Evolutionary conservation across 495 filamentous ascomycete genomes (phyloP).

Genomic region (Acidiella bohemica): DNA sequence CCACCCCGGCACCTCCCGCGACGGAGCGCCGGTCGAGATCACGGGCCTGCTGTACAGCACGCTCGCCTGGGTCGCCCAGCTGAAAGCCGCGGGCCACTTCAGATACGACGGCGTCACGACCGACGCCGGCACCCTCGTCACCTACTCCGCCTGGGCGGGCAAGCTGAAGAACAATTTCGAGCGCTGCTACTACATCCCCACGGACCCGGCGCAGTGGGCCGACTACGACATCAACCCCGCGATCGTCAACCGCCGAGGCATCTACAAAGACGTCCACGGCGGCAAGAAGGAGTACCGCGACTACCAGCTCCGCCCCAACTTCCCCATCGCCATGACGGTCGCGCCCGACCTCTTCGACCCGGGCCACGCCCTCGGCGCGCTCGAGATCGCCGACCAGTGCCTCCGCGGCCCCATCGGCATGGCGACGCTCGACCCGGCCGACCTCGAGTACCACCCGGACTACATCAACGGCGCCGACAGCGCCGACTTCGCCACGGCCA

Average conservation of each 20-base stretch:
- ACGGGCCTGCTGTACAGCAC: conserved; percentile 84
- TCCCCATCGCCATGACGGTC: conserved; percentile 89
- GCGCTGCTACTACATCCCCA: conserved; percentile 73
- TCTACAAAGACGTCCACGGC: conserved; percentile 93
- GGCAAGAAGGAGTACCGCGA: conserved; percentile 93
- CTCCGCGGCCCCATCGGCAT: conserved; percentile 84
- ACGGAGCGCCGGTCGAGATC: conserved; percentile 92
- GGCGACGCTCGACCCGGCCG: conserved; percentile 84
- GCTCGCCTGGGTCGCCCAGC: conserved; percentile 58
- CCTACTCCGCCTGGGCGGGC: conserved; percentile 66
- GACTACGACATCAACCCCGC: conserved; percentile 67
- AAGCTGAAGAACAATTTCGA: conserved; percentile 81
- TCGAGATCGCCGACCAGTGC: conserved; percentile 62
- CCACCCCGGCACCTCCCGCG: conserved; percentile 86
- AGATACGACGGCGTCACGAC: conserved; percentile 55
- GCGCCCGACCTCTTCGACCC: conserved; percentile 77
- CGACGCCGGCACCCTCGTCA: conserved; percentile 46
- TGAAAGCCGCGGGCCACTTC: conserved; percentile 55
- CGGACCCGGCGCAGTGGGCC: conserved; percentile 49
- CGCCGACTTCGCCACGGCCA: conserved; percentile 73
- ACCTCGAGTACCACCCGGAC: conserved; percentile 83
- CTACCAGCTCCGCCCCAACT: conserved; percentile 91
- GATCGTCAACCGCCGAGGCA: conserved; percentile 75
- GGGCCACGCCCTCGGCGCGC: conserved; percentile 58
- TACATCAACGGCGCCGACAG: conserved; percentile 93